A percentile compares a stretch with the other conserved stretches of the same genome.
Evolutionary conservation across 2,329 filamentous ascomycete genomes (phyloP).

Genomic region (Chaetomiaceae sp.): DNA sequence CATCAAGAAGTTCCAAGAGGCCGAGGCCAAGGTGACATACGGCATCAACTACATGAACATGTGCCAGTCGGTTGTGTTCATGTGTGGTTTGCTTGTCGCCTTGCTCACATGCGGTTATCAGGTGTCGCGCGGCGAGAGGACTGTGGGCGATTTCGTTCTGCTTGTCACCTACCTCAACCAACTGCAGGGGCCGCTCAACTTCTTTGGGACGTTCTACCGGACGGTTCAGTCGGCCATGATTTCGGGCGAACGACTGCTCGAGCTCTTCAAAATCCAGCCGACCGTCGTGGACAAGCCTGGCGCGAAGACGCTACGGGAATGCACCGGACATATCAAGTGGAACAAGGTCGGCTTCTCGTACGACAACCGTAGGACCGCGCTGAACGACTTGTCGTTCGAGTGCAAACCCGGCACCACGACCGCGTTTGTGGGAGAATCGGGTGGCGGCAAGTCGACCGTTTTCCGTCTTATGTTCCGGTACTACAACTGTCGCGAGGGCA

Average conservation of each 20-base stretch:
- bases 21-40: slow-evolving; percentile 71
- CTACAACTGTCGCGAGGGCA: slow-evolving; percentile 78
- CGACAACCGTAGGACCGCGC: slow-evolving; percentile 76
- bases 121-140: slow-evolving; percentile 61
- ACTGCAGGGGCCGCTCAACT: slow-evolving; percentile 75
- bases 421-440: slow-evolving; percentile 92
- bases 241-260: slow-evolving; percentile 88
- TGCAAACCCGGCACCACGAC: slow-evolving; percentile 89
- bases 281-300: slow-evolving; percentile 76
- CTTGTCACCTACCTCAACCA: slow-evolving; percentile 76
- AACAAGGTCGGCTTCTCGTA: slow-evolving; percentile 89
- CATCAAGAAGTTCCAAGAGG: slow-evolving; percentile 65
- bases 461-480: slow-evolving; percentile 96
- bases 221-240: slow-evolving; percentile 97
- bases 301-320: slow-evolving; percentile 59
- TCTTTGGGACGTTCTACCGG: slow-evolving; percentile 91
- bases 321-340: slow-evolving; percentile 79
- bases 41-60: slow-evolving; percentile 79
- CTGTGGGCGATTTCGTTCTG: slow-evolving; percentile 67
- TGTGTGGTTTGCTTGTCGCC: slow-evolving; percentile 66
- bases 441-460: slow-evolving; percentile 93
- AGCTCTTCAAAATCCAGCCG: slow-evolving; percentile 93
- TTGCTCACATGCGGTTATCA: slow-evolving; percentile 74
- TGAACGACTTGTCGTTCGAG: slow-evolving; percentile 79
- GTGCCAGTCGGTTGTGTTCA: slow-evolving; percentile 74